Base-by-base conservation (phyloP, 1,139 yeast species). In the Yamadazyma oceani region DNA sequence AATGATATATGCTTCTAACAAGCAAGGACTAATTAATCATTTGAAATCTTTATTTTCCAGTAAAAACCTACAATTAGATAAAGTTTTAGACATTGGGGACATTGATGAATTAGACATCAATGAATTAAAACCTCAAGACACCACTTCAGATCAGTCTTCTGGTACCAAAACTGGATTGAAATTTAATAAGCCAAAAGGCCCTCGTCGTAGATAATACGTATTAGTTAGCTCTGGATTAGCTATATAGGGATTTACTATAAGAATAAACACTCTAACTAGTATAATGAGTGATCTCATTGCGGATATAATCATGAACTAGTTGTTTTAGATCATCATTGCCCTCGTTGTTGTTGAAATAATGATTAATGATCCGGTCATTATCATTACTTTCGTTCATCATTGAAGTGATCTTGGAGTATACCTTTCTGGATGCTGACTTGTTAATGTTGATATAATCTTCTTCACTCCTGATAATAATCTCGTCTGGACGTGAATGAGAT, bases 1-100 rank as follows among this genome's bases (percentile, higher is more conserved):
- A 50, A 92, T 92, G 97, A 61, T 90, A 33, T 89, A 88, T 55
- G 97, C 97, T 2, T 77, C 96, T 2, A 83, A 82, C 45, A 84
- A 89, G 53, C 78, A 75, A 42, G 85, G 88, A 3, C 75, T 87
- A 40, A 61, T 82, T 26, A 70, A 67, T 34, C 72, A 74, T 41
- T 69, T 87, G 49, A 60, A 63, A 27, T 53, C 54, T 13, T 49
- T 60, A 1, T 53, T 69, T 27, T 48, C 53, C 3, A 60, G 67
- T 17, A 33, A 44, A 5, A 44, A 37, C 6, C 40, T 32, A 15
- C 54, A 22, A 28, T 39, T 68, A 9, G 67, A 68, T 31, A 74
- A 75, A 37, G 60, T 69, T 11, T 53, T 82, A 17, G 90, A 84
- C 55, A 78, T 81, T 31, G 90, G 90, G 7, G 90, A 84, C 55